Percentiles rank a stretch among this genome's conserved stretches.
Conservation (phyloP, 768 basidiomycete species). For the Mycena vitilis region DNA sequence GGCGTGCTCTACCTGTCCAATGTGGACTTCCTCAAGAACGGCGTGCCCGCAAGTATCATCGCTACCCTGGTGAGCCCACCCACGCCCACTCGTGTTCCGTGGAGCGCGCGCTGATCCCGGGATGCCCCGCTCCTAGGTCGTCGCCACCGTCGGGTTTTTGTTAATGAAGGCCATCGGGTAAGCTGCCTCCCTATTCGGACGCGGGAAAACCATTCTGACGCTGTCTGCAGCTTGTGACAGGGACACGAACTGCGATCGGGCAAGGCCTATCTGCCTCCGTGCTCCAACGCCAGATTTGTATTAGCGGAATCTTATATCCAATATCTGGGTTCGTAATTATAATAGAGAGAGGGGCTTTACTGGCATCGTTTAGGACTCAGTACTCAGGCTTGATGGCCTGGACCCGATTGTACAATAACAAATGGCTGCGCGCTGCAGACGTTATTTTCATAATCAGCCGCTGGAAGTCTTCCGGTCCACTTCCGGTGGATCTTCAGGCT, state of each 20-base stretch:
- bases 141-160: conserved; percentile 86
- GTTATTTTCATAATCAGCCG: too few relatives aligned
- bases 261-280: background rate
- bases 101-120: conserved; percentile 19
- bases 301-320: conserved; percentile 8
- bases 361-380: too few relatives aligned
- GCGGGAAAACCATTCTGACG: background rate
- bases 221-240: conserved; percentile 29
- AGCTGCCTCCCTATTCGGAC: conserved; percentile 41
- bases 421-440: too few relatives aligned
- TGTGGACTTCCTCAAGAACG: conserved; percentile 92
- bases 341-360: too few relatives aligned
- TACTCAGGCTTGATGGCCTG: too few relatives aligned
- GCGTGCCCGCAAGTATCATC: conserved; percentile 93
- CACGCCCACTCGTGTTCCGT: conserved; percentile 14
- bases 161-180: conserved; percentile 81
- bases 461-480: too few relatives aligned
- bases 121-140: conserved; percentile 61
- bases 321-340: background rate
- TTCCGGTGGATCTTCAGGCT: too few relatives aligned
- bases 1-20: conserved; percentile 89
- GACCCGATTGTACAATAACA: too few relatives aligned
- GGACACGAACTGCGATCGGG: too few relatives aligned
- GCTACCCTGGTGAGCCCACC: conserved; percentile 73
- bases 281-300: background rate